Evolutionary conservation across 495 filamentous ascomycete species (phyloP), one percentile per base, ranked within the genome.

Genomic region (Trichocladium antarcticum): DNA sequence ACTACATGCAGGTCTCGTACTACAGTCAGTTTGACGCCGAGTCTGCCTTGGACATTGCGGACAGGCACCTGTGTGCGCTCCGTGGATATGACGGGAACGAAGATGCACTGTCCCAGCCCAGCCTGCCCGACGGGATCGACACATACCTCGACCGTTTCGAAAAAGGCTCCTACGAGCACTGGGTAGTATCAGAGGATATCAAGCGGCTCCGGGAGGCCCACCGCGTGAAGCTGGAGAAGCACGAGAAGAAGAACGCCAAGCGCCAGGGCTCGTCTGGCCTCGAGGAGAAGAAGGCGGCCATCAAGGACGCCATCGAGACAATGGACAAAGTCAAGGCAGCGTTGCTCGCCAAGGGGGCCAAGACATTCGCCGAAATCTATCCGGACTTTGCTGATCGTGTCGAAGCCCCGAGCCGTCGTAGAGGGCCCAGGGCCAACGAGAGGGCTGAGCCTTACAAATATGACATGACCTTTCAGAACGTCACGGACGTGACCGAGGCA

Each of bases 321-420:
- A 75, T 80, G 28, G 66, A 79, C 51, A 56, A 69, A 20, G 58
- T 84, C 4, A 76, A 82, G 53, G 47, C 60, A 1, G 54, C 61
- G 0, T 61, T 90, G 34, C 28, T 81, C 5, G 64, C 62, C 11
- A 73, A 66, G 34, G 78, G 73, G 0, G 85, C 77, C 12, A 87
- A 86, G 60, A 74, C 76, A 0, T 87, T 81, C 57, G 39, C 59
- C 16, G 74, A 89, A 45, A 62, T 84, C 16, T 66, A 80, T 61
- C 83, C 85, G 0, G 69, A 80, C 1, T 62, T 67, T 28, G 45
- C 63, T 8, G 39, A 37, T n/a, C 42, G 9, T 34, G 28, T 6
- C 6, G n/a, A 38, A 16, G 3, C 11, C 35, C 6, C 5, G 5
- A 32, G 10, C 2, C 31, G 5, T 10, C n/a, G n/a, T n/a, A 29